phyloP scores from a whole-genome alignment of 208 protist genomes.

The Crithidia expoeki region DNA sequence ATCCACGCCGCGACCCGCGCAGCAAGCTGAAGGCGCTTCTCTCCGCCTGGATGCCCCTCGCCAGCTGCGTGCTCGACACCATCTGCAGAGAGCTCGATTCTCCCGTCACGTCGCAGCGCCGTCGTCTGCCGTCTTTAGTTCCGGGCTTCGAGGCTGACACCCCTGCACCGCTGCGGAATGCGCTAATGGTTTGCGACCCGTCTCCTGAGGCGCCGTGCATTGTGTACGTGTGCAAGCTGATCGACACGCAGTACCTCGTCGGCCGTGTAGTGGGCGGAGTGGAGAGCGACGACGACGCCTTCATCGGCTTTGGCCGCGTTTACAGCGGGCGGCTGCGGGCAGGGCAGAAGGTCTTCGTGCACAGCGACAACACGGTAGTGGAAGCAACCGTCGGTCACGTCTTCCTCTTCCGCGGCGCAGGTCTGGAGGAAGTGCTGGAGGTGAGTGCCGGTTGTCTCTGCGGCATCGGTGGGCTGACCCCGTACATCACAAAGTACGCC shows the following conservation, averaged over 20 bases:
- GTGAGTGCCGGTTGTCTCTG: slow-evolving; percentile 88
- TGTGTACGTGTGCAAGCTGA: slow-evolving; percentile 87
- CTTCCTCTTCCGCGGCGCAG: slow-evolving; percentile 95
- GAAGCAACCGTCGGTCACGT: slow-evolving; percentile 68
- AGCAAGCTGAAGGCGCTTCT: slow-evolving; percentile 89
- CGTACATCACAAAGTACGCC: slow-evolving; percentile 94
- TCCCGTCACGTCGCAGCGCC: slow-evolving; percentile 85
- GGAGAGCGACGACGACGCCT: slow-evolving; percentile 72
- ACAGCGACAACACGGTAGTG: slow-evolving; percentile 64
- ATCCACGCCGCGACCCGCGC: slow-evolving; percentile 62
- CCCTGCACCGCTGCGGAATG: slow-evolving; percentile 37
- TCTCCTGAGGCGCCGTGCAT: slow-evolving; percentile 72
- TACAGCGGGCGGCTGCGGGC: slow-evolving; percentile 95
- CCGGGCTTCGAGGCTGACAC: slow-evolving; percentile 58
- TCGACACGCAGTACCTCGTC: slow-evolving; percentile 87
- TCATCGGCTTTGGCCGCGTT: slow-evolving; percentile 96
- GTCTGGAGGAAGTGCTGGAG: slow-evolving; percentile 84
- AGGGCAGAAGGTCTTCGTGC: slow-evolving; percentile 89
- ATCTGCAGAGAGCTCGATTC: slow-evolving; percentile 88
- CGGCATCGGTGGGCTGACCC: slow-evolving; percentile 94
- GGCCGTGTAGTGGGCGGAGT: slow-evolving; percentile 52
- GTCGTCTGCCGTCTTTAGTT: slow-evolving; percentile 70
- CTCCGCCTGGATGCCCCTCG: slow-evolving; percentile 94
- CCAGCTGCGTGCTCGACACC: slow-evolving; percentile 87
- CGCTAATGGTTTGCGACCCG: slow-evolving; percentile 64